These are phyloP conservation scores for Zygosaccharomyces siamensis DNA, from an alignment of 805 yeast genomes.

Conservation along the genomic window DNA sequence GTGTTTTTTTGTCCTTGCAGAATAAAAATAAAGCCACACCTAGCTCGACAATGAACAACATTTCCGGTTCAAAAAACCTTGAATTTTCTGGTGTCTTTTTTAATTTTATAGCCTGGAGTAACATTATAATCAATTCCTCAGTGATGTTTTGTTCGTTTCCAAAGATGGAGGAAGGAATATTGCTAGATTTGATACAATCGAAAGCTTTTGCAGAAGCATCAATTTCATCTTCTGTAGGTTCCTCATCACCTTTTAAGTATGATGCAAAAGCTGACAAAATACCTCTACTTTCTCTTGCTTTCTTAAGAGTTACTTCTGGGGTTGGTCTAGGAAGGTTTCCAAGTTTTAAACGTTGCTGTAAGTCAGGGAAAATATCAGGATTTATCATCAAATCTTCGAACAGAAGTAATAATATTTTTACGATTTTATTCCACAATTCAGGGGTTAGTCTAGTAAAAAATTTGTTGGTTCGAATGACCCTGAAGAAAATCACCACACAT, in stretches of 20 bases:
- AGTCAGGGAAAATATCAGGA: constrained; percentile 59
- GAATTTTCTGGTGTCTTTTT: constrained; percentile 30
- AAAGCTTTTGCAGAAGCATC: constrained; percentile 77
- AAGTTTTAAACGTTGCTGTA: constrained; percentile 54
- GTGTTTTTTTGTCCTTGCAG: constrained; percentile 33
- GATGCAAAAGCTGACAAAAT: constrained; percentile 89
- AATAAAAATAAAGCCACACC: constrained; percentile 29
- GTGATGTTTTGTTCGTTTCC: constrained; percentile 38
- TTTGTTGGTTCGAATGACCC: constrained; percentile 60
- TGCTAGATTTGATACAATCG: constrained; percentile 75
- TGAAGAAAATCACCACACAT: constrained; percentile 78
- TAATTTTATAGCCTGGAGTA: constrained; percentile 36
- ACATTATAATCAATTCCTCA: constrained; percentile 31
- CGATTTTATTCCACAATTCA: constrained; percentile 55
- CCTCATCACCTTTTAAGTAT: constrained; percentile 89
- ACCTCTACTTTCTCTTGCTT: constrained; percentile 65
- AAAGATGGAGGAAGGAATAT: constrained; percentile 51
- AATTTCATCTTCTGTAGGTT: constrained; percentile 90
- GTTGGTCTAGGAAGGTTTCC: constrained; percentile 54
- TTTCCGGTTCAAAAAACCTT: constrained; percentile 44
- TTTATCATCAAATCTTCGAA: constrained; percentile 68
- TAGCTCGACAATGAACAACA: constrained; percentile 46
- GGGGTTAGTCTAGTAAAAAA: constrained; percentile 37
- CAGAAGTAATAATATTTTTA: constrained; percentile 56
- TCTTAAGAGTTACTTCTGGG: constrained; percentile 62